Percentiles rank a stretch among this genome's conserved stretches.
Evolutionary conservation across 108 stramenopile genomes (phyloP).

Genomic region (Nitzschia sp.): DNA sequence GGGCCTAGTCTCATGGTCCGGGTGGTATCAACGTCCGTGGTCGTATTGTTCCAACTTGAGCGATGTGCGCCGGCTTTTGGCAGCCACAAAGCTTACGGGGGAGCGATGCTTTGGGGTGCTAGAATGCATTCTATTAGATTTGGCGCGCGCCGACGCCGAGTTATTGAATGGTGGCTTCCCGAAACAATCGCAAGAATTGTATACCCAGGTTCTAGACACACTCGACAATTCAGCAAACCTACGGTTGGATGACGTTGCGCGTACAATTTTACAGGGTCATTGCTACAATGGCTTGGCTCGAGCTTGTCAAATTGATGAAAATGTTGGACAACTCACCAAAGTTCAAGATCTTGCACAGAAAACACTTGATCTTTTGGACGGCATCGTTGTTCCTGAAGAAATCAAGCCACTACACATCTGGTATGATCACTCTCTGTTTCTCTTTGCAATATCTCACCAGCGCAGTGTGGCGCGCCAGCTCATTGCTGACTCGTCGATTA

Average conservation of each 20-base stretch:
- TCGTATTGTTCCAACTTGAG: constrained; percentile 53
- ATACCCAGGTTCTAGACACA: constrained; percentile 16
- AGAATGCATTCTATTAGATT: constrained; percentile 51
- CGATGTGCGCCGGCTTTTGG: constrained; percentile 45
- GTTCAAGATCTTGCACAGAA: constrained; percentile 4
- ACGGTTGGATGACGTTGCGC: background rate
- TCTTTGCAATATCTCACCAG: constrained; percentile 27
- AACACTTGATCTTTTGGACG: constrained; percentile 7
- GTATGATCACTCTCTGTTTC: constrained; percentile 1
- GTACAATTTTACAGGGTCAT: constrained; percentile 19
- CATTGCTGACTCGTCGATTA: constrained; percentile 56
- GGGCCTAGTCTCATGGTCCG: constrained; percentile 67
- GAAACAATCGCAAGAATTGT: constrained; percentile 27
- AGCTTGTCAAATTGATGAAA: background rate
- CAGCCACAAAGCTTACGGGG: constrained; percentile 25
- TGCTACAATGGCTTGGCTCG: constrained; percentile 32
- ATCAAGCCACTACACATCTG: constrained; percentile 21
- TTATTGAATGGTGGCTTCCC: constrained; percentile 49
- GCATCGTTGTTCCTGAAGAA: background rate
- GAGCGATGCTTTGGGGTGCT: constrained; percentile 35
- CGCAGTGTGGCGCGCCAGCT: constrained; percentile 56
- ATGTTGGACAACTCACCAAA: background rate
- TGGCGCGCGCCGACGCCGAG: constrained; percentile 72
- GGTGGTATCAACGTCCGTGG: constrained; percentile 60
- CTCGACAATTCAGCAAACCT: constrained; percentile 9